Evolutionary conservation across 2,329 filamentous ascomycete genomes (phyloP), one percentile per base, ranked within the genome.

Genomic region (Neopestalotiopsis sp.): DNA sequence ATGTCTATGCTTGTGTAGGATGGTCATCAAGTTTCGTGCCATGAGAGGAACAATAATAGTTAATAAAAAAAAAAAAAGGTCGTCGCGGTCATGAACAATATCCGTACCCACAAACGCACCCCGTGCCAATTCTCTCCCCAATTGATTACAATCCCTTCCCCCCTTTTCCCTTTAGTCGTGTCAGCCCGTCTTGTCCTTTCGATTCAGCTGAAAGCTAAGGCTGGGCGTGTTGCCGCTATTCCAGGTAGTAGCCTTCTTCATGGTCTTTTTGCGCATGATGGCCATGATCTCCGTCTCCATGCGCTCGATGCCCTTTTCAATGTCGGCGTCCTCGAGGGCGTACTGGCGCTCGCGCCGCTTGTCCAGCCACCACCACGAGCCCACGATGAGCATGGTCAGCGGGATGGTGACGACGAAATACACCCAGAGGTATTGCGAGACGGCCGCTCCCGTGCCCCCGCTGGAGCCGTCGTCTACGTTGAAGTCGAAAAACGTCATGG

Each of bases 401-500:
- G 89, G 89, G 12, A 91, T 77, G 2, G 88, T 89, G 67, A 90
- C 84, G 70, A 81, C 87, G 72, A 90, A 91, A 79, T 90, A 91
- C 66, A 91, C 84, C 89, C 89, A 91, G 32, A 91, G 81, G 64
- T 83, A 78, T 20, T 81, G 76, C 12, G 85, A 86, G 17, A 90
- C 85, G 62, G 81, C 77, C 4, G 82, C 79, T 20, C 79, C 76
- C 4, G 79, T 77, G 63, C 77, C 80, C 4, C 82, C 79, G 30
- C 79, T 76, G 4, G 79, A 76, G 65, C 77, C 80, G 28, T 72
- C 71, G 49, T 64, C 69, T 52, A 81, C 78, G 71, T 85, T 84
- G 72, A 90, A 91, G 78, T 91, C 85, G 80, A 91, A 91, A 76
- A 91, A 91, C 0, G 88, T 88, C 88, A 90, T 91, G 81, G 85